phyloP scores from a whole-genome alignment of 495 filamentous ascomycete species.

The Chaetomium tenue region DNA sequence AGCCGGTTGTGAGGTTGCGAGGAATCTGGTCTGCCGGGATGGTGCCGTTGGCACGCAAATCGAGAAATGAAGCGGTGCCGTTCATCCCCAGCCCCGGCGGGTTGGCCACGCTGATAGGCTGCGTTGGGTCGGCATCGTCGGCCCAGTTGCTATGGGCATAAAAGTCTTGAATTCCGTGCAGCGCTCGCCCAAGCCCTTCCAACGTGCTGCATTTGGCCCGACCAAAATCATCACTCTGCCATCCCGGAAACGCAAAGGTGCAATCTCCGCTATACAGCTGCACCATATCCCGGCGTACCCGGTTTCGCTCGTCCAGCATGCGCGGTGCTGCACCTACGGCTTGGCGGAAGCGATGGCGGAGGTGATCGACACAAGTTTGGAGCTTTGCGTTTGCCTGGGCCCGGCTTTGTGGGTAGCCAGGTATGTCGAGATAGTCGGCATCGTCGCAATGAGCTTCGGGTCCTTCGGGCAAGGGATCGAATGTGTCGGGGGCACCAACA shows the following conservation, averaged over 20 bases:
- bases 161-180: conserved; percentile 35
- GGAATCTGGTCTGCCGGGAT: conserved; percentile 29
- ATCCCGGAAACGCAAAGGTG: conserved; percentile 26
- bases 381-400: conserved; percentile 26
- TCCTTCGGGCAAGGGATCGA: conserved; percentile 34
- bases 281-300: conserved; percentile 27
- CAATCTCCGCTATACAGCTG: conserved; percentile 29
- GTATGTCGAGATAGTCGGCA: conserved; percentile 33
- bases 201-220: conserved; percentile 31
- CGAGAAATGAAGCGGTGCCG: conserved; percentile 29
- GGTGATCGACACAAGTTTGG: conserved; percentile 30
- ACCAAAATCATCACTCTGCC: conserved; percentile 23
- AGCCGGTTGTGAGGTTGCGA: conserved; percentile 31
- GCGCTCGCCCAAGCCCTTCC: conserved; percentile 28
- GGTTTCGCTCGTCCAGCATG: conserved; percentile 23
- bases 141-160: conserved; percentile 37
- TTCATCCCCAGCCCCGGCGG: conserved; percentile 29
- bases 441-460: conserved; percentile 35
- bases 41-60: conserved; percentile 23
- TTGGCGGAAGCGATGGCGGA: conserved; percentile 33
- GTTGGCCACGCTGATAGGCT: conserved; percentile 28
- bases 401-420: conserved; percentile 30
- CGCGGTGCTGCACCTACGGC: conserved; percentile 17
- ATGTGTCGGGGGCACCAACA: conserved; percentile 33
- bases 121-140: conserved; percentile 22